phyloP scores from a whole-genome alignment of 2,329 filamentous ascomycete species.

The Hymenoscyphus albidus region DNA sequence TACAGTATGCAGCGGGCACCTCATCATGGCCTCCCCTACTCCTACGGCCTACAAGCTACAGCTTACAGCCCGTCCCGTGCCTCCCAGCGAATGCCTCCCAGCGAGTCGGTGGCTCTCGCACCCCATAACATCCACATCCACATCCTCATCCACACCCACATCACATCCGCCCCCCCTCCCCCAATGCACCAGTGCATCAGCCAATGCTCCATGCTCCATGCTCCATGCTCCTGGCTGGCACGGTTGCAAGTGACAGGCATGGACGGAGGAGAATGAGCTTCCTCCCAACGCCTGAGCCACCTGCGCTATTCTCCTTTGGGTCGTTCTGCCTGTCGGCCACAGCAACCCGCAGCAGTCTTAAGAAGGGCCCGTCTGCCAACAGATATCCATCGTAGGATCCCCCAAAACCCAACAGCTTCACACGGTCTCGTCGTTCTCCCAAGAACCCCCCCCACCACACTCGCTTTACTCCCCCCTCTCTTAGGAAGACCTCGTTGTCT shows the following conservation, averaged over 20 bases:
- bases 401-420: conserved; percentile 14
- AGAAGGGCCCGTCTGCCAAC: conserved; percentile 29
- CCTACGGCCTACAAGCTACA: not conserved
- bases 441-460: conserved; percentile 27
- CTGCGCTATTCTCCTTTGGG: conserved; percentile 15
- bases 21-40: not conserved
- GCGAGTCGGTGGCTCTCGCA: not conserved
- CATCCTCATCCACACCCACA: not conserved
- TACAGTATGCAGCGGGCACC: not conserved
- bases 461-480: conserved; percentile 34
- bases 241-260: not conserved
- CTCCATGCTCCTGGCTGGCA: conserved; percentile 1
- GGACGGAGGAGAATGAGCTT: not conserved
- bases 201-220: not conserved
- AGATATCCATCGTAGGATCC: conserved; percentile 23
- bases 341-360: conserved; percentile 25
- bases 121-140: not conserved
- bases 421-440: conserved; percentile 13
- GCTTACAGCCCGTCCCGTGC: conserved; percentile 7
- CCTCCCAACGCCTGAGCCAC: conserved; percentile 12
- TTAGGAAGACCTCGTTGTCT: conserved; percentile 71
- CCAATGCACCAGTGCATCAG: conserved; percentile 5
- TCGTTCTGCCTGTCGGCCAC: conserved; percentile 27
- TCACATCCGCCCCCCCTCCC: not conserved
- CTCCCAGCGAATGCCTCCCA: not conserved